These are phyloP conservation scores for Antitrichia curtipendula DNA, from an alignment of 225 moss, liverwort and hornwort genomes.

Conservation along the genomic window DNA sequence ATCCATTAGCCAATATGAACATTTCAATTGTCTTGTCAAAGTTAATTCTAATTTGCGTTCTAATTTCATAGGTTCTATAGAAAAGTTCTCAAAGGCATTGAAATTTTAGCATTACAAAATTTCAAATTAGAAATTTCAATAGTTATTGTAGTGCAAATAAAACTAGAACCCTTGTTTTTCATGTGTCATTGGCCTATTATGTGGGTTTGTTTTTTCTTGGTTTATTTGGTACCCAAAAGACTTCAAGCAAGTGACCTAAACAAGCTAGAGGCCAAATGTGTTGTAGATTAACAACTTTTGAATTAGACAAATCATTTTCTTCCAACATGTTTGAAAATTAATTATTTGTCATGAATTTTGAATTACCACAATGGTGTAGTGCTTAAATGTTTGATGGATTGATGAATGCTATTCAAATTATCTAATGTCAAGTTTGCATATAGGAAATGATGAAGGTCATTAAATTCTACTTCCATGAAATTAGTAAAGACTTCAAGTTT, in stretches of 20 bases:
- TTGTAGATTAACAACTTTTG: not conserved
- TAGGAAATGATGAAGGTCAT: not conserved
- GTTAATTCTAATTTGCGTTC: no score
- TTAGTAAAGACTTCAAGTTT: no score
- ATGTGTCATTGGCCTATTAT: not conserved
- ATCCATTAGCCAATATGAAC: not conserved
- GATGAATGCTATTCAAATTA: not conserved
- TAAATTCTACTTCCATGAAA: not conserved
- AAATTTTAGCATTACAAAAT: not conserved
- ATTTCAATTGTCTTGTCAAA: not conserved
- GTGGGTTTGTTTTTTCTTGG: not conserved
- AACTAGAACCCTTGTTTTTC: not conserved
- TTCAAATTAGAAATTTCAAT: not conserved
- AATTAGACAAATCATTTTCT: not conserved
- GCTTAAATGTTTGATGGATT: not conserved
- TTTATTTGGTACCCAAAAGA: not conserved
- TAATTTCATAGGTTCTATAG: no score
- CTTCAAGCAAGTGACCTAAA: no score
- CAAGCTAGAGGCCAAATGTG: not conserved
- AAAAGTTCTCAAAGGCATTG: not conserved
- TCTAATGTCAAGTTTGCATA: not conserved
- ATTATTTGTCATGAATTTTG: not conserved
- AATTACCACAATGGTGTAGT: not conserved
- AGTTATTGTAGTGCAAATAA: not conserved
- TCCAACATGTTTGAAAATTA: rapidly evolving